Evolutionary conservation across 371 early-diverging fungal genomes (phyloP).

Genomic region (Blakeslea trispora): DNA sequence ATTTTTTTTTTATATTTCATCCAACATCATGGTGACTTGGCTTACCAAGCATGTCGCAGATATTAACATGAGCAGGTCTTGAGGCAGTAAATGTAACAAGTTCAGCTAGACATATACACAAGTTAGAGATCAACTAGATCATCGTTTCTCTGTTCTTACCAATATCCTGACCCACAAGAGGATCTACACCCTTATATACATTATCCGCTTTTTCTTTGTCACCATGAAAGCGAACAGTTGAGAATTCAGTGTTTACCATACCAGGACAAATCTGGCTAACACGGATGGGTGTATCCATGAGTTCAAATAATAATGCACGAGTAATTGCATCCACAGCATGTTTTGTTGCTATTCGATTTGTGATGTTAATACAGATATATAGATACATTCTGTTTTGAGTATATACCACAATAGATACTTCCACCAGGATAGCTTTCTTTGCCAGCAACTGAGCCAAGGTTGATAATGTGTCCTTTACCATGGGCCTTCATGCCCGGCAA

Average conservation of each 20-base stretch:
- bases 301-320: slow-evolving; percentile 75
- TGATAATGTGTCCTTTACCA: slow-evolving; percentile 82
- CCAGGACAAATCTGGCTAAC: slow-evolving; percentile 78
- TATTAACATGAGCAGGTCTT: slow-evolving; percentile 81
- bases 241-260: slow-evolving; percentile 93
- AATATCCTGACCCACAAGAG: slow-evolving; percentile 72
- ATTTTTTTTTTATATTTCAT: too few species aligned
- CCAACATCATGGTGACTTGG: neutral
- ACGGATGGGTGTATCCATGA: slow-evolving; percentile 75
- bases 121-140: neutral
- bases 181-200: slow-evolving; percentile 80
- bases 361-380: neutral
- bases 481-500: slow-evolving; percentile 80
- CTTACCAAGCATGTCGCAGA: slow-evolving; percentile 69
- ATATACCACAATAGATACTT: slow-evolving; percentile 76
- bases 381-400: neutral
- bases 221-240: slow-evolving; percentile 80
- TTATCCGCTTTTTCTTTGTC: slow-evolving; percentile 78
- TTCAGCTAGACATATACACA: slow-evolving; percentile 69
- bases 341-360: slow-evolving; percentile 66
- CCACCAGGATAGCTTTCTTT: slow-evolving; percentile 73
- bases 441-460: slow-evolving; percentile 81
- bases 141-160: too few species aligned
- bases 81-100: slow-evolving; percentile 83
- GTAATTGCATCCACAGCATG: slow-evolving; percentile 87